These are phyloP conservation scores for Mucor racemosus DNA, from an alignment of 371 early-diverging fungal species.

Conservation along the genomic window DNA sequence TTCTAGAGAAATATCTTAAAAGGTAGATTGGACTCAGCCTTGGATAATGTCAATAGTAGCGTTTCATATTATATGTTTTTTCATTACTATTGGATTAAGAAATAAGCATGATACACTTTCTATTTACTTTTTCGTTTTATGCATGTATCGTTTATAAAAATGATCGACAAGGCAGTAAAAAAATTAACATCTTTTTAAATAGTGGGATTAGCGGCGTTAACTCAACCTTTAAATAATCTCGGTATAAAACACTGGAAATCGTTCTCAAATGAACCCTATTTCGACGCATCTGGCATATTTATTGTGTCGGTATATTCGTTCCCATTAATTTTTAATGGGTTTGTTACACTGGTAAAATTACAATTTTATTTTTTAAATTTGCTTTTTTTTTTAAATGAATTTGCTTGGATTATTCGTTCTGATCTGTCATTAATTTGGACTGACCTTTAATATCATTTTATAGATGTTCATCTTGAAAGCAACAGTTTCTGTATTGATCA, in stretches of 20 bases:
- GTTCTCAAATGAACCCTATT: constrained; percentile 49
- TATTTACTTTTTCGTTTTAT: constrained; percentile 37
- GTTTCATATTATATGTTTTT: constrained; percentile 44
- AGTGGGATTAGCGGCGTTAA: constrained; percentile 47
- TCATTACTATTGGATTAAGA: constrained; percentile 27
- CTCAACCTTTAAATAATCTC: constrained; percentile 47
- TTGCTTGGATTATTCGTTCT: neutral
- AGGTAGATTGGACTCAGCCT: constrained; percentile 58
- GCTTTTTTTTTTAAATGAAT: too few relatives aligned
- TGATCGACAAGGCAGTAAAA: neutral
- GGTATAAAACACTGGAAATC: constrained; percentile 36
- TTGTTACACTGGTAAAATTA: constrained; percentile 45
- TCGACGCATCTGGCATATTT: constrained; percentile 53
- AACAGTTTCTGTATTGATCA: constrained; percentile 28
- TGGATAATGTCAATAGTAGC: constrained; percentile 41
- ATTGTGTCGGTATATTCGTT: constrained; percentile 48
- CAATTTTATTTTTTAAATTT: neutral
- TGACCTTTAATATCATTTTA: too few relatives aligned
- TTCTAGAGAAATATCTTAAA: neutral
- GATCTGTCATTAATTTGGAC: neutral
- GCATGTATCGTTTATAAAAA: constrained; percentile 26
- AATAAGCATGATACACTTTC: constrained; percentile 35
- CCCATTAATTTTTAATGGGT: constrained; percentile 48
- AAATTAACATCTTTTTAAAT: constrained; percentile 2
- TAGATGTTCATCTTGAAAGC: constrained; percentile 40